Conservation (phyloP, 1,139 yeast genomes). For the Zygosaccharomyces pseudobailii region DNA sequence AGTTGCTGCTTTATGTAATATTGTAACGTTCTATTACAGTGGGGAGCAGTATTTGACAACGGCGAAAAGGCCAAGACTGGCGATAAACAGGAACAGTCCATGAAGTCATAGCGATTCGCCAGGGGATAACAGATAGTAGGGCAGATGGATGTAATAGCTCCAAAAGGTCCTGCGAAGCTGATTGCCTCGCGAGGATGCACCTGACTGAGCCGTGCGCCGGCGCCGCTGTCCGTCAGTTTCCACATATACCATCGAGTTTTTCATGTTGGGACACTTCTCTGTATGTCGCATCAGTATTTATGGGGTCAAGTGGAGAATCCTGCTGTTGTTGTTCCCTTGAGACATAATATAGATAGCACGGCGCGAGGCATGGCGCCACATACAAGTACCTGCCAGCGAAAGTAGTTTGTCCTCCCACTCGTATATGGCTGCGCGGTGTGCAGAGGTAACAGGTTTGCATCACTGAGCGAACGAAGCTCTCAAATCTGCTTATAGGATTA, state of each 20-base stretch:
- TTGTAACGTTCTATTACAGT: background rate
- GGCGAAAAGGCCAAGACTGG: constrained; percentile 33
- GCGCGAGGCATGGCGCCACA: background rate
- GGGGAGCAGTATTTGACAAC: constrained; percentile 29
- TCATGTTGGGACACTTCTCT: background rate
- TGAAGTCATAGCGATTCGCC: constrained; percentile 39
- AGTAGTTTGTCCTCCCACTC: too few species aligned
- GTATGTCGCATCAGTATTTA: constrained; percentile 2
- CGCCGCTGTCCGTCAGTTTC: background rate
- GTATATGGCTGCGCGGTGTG: too few species aligned
- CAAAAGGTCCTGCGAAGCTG: constrained; percentile 33
- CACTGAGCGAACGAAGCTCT: too few species aligned
- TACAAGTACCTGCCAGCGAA: background rate
- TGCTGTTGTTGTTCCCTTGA: background rate
- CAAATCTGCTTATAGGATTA: too few species aligned
- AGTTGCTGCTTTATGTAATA: background rate
- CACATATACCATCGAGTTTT: constrained; percentile 5
- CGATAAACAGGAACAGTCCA: constrained; percentile 32
- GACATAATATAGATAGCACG: background rate
- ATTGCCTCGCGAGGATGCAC: constrained; percentile 5
- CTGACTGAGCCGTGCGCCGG: background rate
- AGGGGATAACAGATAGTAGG: constrained; percentile 39
- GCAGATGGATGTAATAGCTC: constrained; percentile 41
- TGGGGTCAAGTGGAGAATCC: background rate
- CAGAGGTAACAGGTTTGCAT: too few species aligned